Base-by-base conservation (phyloP, 345 rosid genomes). In the Nephelium lappaceum region DNA sequence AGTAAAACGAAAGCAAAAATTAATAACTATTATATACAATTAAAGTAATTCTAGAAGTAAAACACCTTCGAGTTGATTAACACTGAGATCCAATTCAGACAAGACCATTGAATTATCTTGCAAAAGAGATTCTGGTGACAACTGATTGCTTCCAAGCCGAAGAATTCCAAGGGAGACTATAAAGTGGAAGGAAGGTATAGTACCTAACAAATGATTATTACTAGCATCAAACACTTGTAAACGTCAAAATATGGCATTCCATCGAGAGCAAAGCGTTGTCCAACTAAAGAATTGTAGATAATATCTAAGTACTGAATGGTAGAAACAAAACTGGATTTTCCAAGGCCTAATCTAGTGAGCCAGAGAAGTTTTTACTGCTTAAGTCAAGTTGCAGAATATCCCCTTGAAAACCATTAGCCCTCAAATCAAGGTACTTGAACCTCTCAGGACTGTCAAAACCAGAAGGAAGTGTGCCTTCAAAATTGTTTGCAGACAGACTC, bases 181-280 rank as follows among this genome's bases (percentile, higher is more conserved):
- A 77, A 93, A 93, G 79, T 85, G 79, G 84, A 95, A 93, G n/a
- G n/a, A 79, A 67, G 97, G 98, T 80, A 93, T 73, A 11, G 79
- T 80, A 23, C 95, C 98, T 57, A 78, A 83, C 76, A 95, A 84
- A 76, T 79, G 87, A 82, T 93, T 95, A 74, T 86, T 78, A 83
- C 93, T 93, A 15, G 91, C 98, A 93, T 95, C 98, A 71, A 95
- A 87, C 76, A 92, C 97, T 81, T 95, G 97, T 77, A 93, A 84
- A 74, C 91, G 83, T 93, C 97, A 49, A 95, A 95, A 87, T 69
- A 95, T 3, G 97, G 91, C 78, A 90, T 84, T 63, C 95, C 97
- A 76, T 91, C 98, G 72, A 89, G 91, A 79, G 92, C 88, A 77
- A 93, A 93, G 73, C 91, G 89, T 85, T 88, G 73, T 16, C 97